These are phyloP conservation scores for Rhodotorula sp. DNA, from an alignment of 1,284 basidiomycete species.

Conservation along the genomic window DNA sequence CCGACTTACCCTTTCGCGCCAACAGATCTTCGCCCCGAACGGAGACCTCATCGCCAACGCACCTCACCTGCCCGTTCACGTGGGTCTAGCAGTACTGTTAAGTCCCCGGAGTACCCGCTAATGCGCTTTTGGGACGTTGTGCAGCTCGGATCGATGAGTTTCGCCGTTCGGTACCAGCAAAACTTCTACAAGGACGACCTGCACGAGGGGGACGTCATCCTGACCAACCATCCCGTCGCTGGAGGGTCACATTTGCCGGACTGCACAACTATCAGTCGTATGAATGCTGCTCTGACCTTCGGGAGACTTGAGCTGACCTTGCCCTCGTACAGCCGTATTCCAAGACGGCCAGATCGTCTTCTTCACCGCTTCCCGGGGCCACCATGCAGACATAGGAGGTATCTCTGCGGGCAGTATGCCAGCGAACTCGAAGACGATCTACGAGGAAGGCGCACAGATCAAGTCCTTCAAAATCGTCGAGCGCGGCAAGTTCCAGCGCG, in stretches of 20 bases:
- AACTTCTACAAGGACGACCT: constrained; percentile 44
- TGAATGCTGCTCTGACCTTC: background rate
- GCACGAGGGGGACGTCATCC: constrained; percentile 51
- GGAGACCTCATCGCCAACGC: constrained; percentile 89
- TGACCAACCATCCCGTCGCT: constrained; percentile 54
- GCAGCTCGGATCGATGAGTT: constrained; percentile 54
- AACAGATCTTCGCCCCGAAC: constrained; percentile 72
- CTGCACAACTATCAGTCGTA: constrained; percentile 61
- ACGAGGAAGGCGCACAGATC: constrained; percentile 91
- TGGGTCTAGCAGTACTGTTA: too few species aligned
- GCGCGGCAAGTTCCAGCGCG: constrained; percentile 72
- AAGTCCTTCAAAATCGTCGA: constrained; percentile 88
- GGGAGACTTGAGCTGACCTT: background rate
- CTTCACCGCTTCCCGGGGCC: constrained; percentile 82
- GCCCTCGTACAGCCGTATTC: constrained; percentile 58
- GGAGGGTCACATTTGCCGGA: constrained; percentile 55
- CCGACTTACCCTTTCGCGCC: constrained; percentile 54
- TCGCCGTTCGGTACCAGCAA: constrained; percentile 60
- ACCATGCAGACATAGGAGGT: constrained; percentile 69
- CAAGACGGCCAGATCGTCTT: constrained; percentile 70
- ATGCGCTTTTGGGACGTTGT: constrained; percentile 47
- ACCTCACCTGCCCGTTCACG: background rate
- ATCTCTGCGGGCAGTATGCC: constrained; percentile 82
- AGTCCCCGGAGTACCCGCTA: background rate
- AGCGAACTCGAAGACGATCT: constrained; percentile 81